Percentiles rank a stretch among this genome's conserved stretches.
Evolutionary conservation across 2,329 filamentous ascomycete genomes (phyloP).

Genomic region (Phaeosphaeriaceae sp.): DNA sequence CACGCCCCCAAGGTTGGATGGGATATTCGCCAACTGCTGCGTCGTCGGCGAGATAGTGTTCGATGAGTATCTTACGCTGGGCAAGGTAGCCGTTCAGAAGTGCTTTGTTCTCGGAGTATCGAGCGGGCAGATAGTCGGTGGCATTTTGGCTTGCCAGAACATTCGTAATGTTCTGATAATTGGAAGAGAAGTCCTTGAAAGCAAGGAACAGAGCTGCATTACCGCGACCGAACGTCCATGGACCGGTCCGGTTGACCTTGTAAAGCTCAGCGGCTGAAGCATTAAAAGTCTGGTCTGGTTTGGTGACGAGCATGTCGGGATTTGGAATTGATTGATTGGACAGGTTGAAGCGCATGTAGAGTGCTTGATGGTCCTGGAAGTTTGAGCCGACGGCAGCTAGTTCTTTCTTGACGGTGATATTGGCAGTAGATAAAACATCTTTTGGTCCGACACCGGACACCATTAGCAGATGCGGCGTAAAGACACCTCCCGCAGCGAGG

Average conservation of each 20-base stretch:
- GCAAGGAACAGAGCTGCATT: conserved; percentile 12
- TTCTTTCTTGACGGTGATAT: conserved; percentile 14
- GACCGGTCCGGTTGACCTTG: conserved; percentile 31
- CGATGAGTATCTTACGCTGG: conserved; percentile 16
- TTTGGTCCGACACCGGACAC: conserved; percentile 63
- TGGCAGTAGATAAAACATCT: conserved; percentile 8
- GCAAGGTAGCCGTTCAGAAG: conserved; percentile 13
- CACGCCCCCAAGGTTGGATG: conserved; percentile 18
- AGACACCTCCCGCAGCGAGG: conserved; percentile 62
- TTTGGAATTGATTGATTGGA: conserved; percentile 6
- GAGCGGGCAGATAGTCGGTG: conserved; percentile 11
- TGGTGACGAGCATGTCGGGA: conserved; percentile 2
- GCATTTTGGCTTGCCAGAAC: conserved; percentile 14
- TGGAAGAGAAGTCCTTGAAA: conserved; percentile 13
- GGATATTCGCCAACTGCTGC: conserved; percentile 34
- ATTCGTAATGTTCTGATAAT: conserved; percentile 8
- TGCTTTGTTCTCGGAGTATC: conserved; percentile 10
- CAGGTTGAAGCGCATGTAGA: conserved; percentile 11
- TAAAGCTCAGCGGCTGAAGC: conserved; percentile 28
- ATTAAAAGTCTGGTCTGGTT: conserved; percentile 29
- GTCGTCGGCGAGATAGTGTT: conserved; percentile 13
- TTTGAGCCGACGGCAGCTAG: conserved; percentile 26
- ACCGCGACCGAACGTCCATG: conserved; percentile 15
- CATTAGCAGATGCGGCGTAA: conserved; percentile 67
- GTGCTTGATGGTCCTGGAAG: conserved; percentile 26